phyloP scores from a whole-genome alignment of 2,329 filamentous ascomycete genomes.

The Thielaviopsis populi region DNA sequence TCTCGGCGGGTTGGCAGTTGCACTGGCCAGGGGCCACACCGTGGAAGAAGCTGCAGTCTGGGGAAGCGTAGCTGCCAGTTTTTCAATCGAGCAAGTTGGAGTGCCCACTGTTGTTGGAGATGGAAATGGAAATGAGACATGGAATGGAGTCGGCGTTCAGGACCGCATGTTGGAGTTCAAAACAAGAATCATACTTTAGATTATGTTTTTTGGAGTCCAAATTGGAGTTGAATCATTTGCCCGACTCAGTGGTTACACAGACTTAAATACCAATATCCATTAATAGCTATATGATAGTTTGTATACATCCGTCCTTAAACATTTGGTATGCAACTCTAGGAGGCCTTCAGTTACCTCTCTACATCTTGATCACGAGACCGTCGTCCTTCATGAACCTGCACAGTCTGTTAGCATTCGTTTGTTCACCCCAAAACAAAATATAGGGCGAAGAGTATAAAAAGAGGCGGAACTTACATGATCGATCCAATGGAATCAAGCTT shows the following conservation, averaged over 20 bases:
- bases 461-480: conserved; percentile 59
- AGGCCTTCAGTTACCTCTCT: conserved; percentile 17
- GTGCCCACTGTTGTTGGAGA: conserved; percentile 45
- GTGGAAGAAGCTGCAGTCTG: conserved; percentile 60
- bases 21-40: conserved; percentile 41
- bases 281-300: neutral
- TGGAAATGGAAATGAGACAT: conserved; percentile 36
- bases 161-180: conserved; percentile 37
- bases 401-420: conserved; percentile 16
- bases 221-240: neutral
- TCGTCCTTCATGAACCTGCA: conserved; percentile 40
- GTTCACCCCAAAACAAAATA: no score
- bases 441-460: neutral
- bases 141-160: conserved; percentile 43
- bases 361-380: conserved; percentile 57
- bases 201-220: neutral
- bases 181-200: conserved; percentile 3
- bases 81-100: conserved; percentile 89
- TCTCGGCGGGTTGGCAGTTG: conserved; percentile 45
- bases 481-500: conserved; percentile 53
- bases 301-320: neutral
- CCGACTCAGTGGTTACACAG: neutral
- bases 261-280: neutral
- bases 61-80: conserved; percentile 73
- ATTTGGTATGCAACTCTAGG: neutral